phyloP scores from a whole-genome alignment of 169 alveolate species.

The Plasmodium reichenowi region DNA sequence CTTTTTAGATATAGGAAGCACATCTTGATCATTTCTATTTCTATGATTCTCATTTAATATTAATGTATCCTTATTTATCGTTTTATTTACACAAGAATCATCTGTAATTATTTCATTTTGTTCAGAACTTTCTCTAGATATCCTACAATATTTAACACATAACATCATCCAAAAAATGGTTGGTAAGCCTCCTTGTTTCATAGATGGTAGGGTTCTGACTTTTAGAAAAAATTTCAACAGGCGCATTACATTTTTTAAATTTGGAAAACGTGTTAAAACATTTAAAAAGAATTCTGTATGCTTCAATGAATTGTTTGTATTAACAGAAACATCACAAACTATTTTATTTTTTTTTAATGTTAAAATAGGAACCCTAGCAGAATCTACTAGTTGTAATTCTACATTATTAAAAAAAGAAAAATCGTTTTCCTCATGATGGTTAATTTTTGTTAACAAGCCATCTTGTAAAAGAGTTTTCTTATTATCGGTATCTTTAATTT shows the following conservation, averaged over 20 bases:
- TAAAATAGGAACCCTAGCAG: slow-evolving; percentile 92
- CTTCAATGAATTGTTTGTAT: slow-evolving; percentile 88
- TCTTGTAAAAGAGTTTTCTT: background rate
- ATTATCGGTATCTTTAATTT: slow-evolving; percentile 50
- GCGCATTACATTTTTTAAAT: slow-evolving; percentile 89
- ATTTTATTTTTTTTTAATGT: slow-evolving; percentile 85
- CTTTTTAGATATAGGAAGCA: too few species aligned
- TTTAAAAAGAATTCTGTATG: slow-evolving; percentile 89
- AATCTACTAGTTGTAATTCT: slow-evolving; percentile 87
- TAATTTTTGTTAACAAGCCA: background rate
- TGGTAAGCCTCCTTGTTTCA: slow-evolving; percentile 94
- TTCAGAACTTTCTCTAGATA: background rate
- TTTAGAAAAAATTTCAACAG: slow-evolving; percentile 89
- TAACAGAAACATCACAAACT: slow-evolving; percentile 91
- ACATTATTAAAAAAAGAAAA: slow-evolving; percentile 55
- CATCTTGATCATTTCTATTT: too few species aligned
- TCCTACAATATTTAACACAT: slow-evolving; percentile 65
- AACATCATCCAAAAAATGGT: slow-evolving; percentile 92
- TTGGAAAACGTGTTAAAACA: slow-evolving; percentile 86
- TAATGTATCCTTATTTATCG: too few species aligned
- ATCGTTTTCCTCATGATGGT: background rate
- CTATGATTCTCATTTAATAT: too few species aligned
- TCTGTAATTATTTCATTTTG: background rate
- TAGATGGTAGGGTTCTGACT: slow-evolving; percentile 89
- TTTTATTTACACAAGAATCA: too few species aligned